Base-by-base conservation (phyloP, 768 basidiomycete genomes). In the Leccinum obscurum region DNA sequence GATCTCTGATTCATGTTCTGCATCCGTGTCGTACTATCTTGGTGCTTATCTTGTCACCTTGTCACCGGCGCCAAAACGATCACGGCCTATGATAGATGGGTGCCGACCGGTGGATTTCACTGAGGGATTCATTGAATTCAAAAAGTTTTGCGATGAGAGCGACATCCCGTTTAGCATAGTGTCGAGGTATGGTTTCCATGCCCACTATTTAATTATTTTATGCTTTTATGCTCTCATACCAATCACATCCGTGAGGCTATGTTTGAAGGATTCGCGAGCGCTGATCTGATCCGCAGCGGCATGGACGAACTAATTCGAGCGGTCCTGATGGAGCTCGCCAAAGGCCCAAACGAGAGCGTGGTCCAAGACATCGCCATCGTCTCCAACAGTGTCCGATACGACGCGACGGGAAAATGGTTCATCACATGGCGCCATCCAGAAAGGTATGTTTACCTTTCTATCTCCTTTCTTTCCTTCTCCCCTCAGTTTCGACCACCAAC, bases 221-320 rank as follows among this genome's bases (percentile, higher is more conserved):
- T 17, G 14, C 26, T 32, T 51, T 7, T 52, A 46, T 20, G 44
- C 46, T 66, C 61, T 55, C 66, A 66, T 59, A 26, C 55, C 34
- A 14, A 52, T 34, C 5, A 44, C n/a, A 13, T 64, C 54, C 50
- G 54, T 28, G 6, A 60, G 48, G 13, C 35, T 32, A 17, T 56
- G 22, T 20, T n/a, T 58, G 15, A 28, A 8, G 9, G 32, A 49
- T 17, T 26, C 9, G 49, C 17, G 39, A 20, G 55, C 49, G 28
- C 35, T 68, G 60, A 59, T 62, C 39, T 49, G 51, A 30, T 54
- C 24, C 24, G 46, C 39, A 94, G 92, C 64, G 95, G 95, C 24
- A 97, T 97, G 95, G 88, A 87, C 10, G 95, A 95, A 13, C 83
- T 92, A 64, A 98, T 99, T 66, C 90, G 93, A 46, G 92, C 92